Evolutionary conservation across 2,329 filamentous ascomycete genomes (phyloP), one percentile per base, ranked within the genome.

Genomic region (Phaeomoniella chlamydospora): DNA sequence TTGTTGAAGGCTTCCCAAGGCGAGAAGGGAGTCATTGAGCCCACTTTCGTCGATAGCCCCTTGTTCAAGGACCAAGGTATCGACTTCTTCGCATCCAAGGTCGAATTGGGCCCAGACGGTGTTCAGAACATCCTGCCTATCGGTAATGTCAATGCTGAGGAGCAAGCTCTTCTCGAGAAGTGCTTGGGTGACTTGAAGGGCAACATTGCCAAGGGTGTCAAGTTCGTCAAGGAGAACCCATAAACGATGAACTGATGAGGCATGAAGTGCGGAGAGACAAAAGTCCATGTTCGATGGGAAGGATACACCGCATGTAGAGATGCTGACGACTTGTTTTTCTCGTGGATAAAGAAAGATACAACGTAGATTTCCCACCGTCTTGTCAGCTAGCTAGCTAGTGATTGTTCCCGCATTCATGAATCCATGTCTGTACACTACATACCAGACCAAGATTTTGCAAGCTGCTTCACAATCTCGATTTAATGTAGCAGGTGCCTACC

Each of bases 41-140:
- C 87, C 51, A 87, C 88, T 44, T 98, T 94, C 54, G 87, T 98
- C 56, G 86, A 98, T 67, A 88, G 80, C 59, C 87, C 88, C 45
- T 77, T 96, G 49, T 96, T 85, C 83, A 94, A 94, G 80, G 86
- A 94, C 70, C 81, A 92, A 71, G 90, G 88, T 56, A 75, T 93
- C 54, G 82, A 93, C 42, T 98, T 93, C 82, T 98, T 98, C 70
- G 80, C 85, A 58, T 87, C 81, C 67, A 80, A 77, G 64, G 83
- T 98, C 57, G 84, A 94, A 72, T 83, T 98, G 55, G 90, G 90
- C 68, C 86, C 87, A 61, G 80, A 88, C 61, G 90, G 90, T 70
- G 88, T 92, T 47, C 78, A 90, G 74, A 81, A 93, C 76, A 88
- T 96, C 62, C 72, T 80, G 61, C 77, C 81, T 52, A 67, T 98